These are phyloP conservation scores for Globisporangium emineosum DNA, from an alignment of 352 stramenopile genomes.

Conservation along the genomic window DNA sequence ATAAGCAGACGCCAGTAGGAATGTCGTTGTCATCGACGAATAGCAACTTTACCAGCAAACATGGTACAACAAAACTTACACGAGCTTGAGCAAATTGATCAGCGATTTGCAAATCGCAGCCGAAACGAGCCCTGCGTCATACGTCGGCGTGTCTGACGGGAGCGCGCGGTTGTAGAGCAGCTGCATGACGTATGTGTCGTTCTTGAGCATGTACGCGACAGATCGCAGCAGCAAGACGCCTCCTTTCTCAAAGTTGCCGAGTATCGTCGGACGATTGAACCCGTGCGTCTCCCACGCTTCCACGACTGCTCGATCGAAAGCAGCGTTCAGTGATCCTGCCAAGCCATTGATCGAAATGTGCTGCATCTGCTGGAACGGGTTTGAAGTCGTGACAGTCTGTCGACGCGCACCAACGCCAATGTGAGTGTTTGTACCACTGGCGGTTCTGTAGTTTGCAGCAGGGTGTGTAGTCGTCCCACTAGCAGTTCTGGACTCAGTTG, in stretches of 20 bases:
- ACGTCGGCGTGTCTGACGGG: constrained; percentile 52
- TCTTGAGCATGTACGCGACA: constrained; percentile 67
- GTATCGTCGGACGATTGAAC: constrained; percentile 57
- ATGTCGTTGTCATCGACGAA: neutral
- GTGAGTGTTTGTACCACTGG: constrained; percentile 21
- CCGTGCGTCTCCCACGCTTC: constrained; percentile 75
- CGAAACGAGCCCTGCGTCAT: constrained; percentile 64
- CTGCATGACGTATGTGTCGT: constrained; percentile 38
- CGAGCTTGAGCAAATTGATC: constrained; percentile 67
- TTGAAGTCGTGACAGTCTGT: constrained; percentile 29
- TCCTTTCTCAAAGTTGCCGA: constrained; percentile 79
- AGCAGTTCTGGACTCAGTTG: constrained; percentile 11
- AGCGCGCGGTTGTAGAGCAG: constrained; percentile 52
- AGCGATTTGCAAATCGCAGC: constrained; percentile 70
- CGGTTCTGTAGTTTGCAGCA: constrained; percentile 12
- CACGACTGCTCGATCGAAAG: constrained; percentile 35
- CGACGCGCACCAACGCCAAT: constrained; percentile 27
- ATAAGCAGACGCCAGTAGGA: neutral
- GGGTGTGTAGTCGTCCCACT: constrained; percentile 19
- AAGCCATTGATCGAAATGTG: constrained; percentile 15
- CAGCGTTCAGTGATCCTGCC: constrained; percentile 16
- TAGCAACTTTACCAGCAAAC: neutral
- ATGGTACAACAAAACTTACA: constrained; percentile 38
- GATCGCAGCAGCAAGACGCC: constrained; percentile 65
- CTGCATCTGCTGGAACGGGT: constrained; percentile 17